phyloP scores from a whole-genome alignment of 202 grass and related monocot genomes.

The Panicum virgatum region DNA sequence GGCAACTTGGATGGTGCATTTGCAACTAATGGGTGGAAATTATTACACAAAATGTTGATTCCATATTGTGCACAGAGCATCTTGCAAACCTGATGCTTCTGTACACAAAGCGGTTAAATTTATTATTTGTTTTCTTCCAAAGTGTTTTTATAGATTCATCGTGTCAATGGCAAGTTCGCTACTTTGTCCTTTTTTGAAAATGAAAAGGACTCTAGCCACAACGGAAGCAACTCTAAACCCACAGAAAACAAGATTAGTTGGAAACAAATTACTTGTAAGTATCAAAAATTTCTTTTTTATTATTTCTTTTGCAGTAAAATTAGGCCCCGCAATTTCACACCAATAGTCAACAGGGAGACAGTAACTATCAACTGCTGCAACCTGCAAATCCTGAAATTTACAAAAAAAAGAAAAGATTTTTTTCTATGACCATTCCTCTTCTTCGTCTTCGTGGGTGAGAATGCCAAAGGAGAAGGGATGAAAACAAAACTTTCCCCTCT shows the following conservation, averaged over 20 bases:
- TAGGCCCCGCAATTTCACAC: background rate
- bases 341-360: background rate
- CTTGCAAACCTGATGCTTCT: constrained; percentile 22
- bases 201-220: background rate
- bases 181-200: background rate
- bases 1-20: background rate
- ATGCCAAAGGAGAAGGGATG: background rate
- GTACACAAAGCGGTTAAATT: background rate
- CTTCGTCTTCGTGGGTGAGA: background rate
- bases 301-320: too few species aligned
- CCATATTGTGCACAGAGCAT: constrained; percentile 24
- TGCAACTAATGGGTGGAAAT: background rate
- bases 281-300: background rate
- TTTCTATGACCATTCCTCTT: background rate
- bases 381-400: background rate
- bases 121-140: constrained; percentile 20
- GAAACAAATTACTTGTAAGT: background rate
- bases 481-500: background rate
- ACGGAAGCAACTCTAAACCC: background rate
- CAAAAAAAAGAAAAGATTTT: background rate
- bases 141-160: background rate
- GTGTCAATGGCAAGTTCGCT: background rate
- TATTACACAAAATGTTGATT: constrained; percentile 19
- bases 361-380: too few species aligned
- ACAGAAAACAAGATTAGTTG: background rate